Conservation (phyloP, 2,329 filamentous ascomycete genomes). For the Phialophora tarda region DNA sequence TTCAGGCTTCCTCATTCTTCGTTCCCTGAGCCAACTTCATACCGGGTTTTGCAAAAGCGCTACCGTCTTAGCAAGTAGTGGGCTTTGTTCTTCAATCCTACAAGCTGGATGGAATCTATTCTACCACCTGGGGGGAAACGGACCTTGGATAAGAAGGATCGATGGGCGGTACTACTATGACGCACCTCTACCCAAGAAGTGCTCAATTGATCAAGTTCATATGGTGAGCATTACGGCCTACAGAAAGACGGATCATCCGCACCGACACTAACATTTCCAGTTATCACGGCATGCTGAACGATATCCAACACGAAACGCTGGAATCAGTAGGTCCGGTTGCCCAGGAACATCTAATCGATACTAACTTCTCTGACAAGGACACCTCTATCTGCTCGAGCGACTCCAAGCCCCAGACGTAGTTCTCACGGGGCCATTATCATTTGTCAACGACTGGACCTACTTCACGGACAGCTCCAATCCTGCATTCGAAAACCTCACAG, state of each 20-base stretch:
- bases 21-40: slow-evolving; percentile 12
- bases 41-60: slow-evolving; percentile 14
- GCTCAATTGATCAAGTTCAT: slow-evolving; percentile 62
- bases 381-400: slow-evolving; percentile 56
- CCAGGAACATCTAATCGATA: neutral
- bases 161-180: slow-evolving; percentile 50
- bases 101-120: slow-evolving; percentile 54
- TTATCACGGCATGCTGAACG: slow-evolving; percentile 64
- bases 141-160: slow-evolving; percentile 60
- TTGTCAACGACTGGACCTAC: slow-evolving; percentile 62
- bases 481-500: slow-evolving; percentile 60
- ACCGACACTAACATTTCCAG: slow-evolving; percentile 42
- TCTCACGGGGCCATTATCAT: slow-evolving; percentile 59
- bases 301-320: slow-evolving; percentile 60
- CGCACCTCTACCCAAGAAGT: slow-evolving; percentile 54
- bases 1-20: slow-evolving; percentile 14
- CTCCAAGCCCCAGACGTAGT: slow-evolving; percentile 50
- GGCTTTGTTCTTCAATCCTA: slow-evolving; percentile 22
- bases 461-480: slow-evolving; percentile 53
- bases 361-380: slow-evolving; percentile 42
- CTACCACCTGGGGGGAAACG: slow-evolving; percentile 61
- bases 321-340: slow-evolving; percentile 51
- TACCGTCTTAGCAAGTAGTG: slow-evolving; percentile 11
- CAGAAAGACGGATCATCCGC: neutral
- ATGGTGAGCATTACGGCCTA: slow-evolving; percentile 52